Conservation (phyloP, 2,329 filamentous ascomycete species). For the Cytospora chrysosperma region DNA sequence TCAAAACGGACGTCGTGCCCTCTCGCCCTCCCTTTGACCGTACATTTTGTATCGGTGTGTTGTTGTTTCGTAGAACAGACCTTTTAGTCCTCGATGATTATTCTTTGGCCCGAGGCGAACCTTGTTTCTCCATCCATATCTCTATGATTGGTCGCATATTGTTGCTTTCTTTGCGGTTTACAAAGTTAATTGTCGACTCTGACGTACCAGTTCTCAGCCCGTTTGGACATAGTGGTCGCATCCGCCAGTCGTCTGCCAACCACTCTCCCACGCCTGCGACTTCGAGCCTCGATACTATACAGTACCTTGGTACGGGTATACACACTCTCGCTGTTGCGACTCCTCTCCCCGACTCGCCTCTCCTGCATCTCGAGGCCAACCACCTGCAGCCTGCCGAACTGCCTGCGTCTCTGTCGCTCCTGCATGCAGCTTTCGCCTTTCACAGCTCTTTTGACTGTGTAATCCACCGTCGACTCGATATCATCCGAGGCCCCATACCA, state of each 20-base stretch:
- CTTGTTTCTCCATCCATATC: neutral
- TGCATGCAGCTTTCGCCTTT: neutral
- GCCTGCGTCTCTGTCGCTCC: neutral
- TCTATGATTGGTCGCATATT: neutral
- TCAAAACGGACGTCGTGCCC: neutral
- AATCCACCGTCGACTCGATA: neutral
- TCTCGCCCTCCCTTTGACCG: neutral
- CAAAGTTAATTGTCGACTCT: neutral
- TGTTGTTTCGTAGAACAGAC: neutral
- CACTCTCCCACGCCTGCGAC: neutral
- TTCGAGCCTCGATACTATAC: neutral
- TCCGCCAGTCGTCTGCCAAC: neutral
- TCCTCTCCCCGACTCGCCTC: too few species aligned
- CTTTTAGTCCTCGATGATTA: neutral
- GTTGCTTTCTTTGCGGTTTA: neutral
- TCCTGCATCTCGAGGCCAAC: neutral
- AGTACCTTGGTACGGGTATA: neutral
- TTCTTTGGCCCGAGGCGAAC: neutral
- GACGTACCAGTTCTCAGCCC: too few species aligned
- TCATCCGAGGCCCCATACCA: neutral
- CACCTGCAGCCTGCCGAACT: neutral
- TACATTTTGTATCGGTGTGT: neutral
- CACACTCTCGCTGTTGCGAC: neutral
- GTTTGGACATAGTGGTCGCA: too few species aligned
- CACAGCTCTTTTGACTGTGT: neutral